Evolutionary conservation across 2,329 filamentous ascomycete species (phyloP), one percentile per base, ranked within the genome.

Genomic region (Claviceps africana): DNA sequence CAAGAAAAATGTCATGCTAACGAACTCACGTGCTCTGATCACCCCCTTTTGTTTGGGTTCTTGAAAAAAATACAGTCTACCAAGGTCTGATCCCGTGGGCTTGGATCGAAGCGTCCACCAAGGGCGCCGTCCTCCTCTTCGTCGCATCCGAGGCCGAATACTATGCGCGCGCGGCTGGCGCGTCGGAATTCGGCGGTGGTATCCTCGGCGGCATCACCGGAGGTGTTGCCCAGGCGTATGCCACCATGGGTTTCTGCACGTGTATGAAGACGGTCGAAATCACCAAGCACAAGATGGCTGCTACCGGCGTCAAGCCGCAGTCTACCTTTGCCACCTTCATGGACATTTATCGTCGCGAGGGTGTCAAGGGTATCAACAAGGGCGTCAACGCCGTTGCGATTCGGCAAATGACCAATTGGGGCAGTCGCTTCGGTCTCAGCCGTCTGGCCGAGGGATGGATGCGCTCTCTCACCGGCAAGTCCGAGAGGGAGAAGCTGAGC

Each of bases 221-320:
- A 67, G 93, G 93, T 78, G 83, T 98, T 54, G 93, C 91, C 47
- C 93, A 98, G 75, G 93, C 93, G 55, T 98, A 98, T 70, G 93
- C 93, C 59, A 98, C 93, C 69, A 98, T 98, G 91, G 93, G 93
- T 61, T 98, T 98, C 83, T 98, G 93, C 75, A 98, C 93, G 56
- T 98, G 93, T 81, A 98, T 98, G 93, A 98, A 98, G 83, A 98
- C 93, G 58, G 93, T 97, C 60, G 93, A 98, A 73, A 98, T 98
- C 73, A 98, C 93, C 66, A 94, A 96, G 75, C 86, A 93, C 78
- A 97, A 97, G 81, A 77, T 93, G 65, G 89, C 88, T 15, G 84
- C 88, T 35, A 60, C 82, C 44, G 93, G 93, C 61, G 81, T 84
- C 59, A 88, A 88, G 74, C 87, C 88, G 25, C 86, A 82, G n/a